phyloP scores from a whole-genome alignment of 1,284 basidiomycete species.

The Fomitopsis schrenkii region DNA sequence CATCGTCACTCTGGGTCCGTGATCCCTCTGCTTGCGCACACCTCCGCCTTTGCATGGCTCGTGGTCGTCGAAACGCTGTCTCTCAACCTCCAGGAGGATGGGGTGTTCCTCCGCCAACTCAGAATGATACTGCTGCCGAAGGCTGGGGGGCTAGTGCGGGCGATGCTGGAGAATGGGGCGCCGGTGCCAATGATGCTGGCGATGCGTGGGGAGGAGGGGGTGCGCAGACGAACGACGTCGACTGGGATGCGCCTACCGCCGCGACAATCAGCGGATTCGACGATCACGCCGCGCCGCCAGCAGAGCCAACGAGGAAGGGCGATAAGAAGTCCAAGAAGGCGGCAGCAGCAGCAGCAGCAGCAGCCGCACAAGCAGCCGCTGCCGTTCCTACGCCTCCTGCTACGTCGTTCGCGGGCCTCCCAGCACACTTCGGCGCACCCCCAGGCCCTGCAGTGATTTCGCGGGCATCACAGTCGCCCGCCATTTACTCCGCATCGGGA shows the following conservation, averaged over 20 bases:
- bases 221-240: not conserved
- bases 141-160: not conserved
- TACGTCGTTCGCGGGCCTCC: conserved; percentile 2
- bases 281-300: not conserved
- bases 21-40: not conserved
- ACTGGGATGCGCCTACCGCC: not conserved
- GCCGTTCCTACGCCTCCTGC: not conserved
- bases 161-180: conserved; percentile 7
- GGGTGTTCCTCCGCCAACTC: conserved; percentile 2
- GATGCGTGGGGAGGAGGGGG: not conserved
- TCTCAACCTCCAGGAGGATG: conserved; percentile 15
- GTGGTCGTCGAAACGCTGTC: conserved; percentile 12
- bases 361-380: not conserved
- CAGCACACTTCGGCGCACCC: conserved; percentile 6
- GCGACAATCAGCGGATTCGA: not conserved
- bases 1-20: not conserved
- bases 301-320: conserved; percentile 1
- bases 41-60: conserved; percentile 7
- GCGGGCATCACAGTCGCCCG: conserved; percentile 1
- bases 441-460: conserved; percentile 1
- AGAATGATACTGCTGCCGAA: conserved; percentile 9
- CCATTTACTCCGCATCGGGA: not conserved
- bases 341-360: not conserved
- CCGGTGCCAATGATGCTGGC: conserved; percentile 1
- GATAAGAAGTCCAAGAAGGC: conserved; percentile 2